phyloP scores from a whole-genome alignment of 1,284 basidiomycete species.

The Ceratobasidium sp. region DNA sequence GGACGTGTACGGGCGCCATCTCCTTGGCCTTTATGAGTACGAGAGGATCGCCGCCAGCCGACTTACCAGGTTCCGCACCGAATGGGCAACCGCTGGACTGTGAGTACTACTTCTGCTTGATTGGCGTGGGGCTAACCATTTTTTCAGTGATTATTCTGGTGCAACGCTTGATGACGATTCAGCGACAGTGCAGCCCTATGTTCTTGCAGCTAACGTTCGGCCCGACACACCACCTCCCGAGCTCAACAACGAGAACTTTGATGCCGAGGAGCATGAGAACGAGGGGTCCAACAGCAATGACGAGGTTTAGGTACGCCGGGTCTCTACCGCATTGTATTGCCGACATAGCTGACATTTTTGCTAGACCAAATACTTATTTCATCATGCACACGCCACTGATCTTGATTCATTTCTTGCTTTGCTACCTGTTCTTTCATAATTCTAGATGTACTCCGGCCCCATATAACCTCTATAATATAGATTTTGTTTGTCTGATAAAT shows the following conservation, averaged over 20 bases:
- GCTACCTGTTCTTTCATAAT: too few relatives aligned
- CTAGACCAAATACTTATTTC: background rate
- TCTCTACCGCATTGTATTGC: too few relatives aligned
- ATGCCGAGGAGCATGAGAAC: too few relatives aligned
- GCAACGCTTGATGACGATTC: background rate
- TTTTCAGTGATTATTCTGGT: background rate
- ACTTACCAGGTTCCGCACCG: background rate
- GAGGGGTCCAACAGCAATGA: too few relatives aligned
- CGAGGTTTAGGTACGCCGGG: background rate
- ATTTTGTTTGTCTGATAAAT: too few relatives aligned
- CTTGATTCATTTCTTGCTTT: too few relatives aligned
- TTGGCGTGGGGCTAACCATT: background rate
- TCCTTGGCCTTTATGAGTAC: background rate
- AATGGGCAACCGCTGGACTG: slow-evolving; percentile 5
- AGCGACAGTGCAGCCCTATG: background rate
- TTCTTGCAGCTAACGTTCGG: background rate
- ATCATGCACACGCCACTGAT: background rate
- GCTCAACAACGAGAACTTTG: background rate
- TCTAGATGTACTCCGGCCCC: too few relatives aligned
- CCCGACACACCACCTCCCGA: slow-evolving; percentile 15
- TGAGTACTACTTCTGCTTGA: background rate
- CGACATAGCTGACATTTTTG: background rate
- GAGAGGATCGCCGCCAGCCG: background rate
- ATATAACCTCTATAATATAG: too few relatives aligned
- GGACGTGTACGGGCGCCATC: slow-evolving; percentile 3